Percentiles rank a stretch among this genome's conserved stretches.
phyloP scores from a whole-genome alignment of 306 rosid genomes.

The Carpinus viminea region DNA sequence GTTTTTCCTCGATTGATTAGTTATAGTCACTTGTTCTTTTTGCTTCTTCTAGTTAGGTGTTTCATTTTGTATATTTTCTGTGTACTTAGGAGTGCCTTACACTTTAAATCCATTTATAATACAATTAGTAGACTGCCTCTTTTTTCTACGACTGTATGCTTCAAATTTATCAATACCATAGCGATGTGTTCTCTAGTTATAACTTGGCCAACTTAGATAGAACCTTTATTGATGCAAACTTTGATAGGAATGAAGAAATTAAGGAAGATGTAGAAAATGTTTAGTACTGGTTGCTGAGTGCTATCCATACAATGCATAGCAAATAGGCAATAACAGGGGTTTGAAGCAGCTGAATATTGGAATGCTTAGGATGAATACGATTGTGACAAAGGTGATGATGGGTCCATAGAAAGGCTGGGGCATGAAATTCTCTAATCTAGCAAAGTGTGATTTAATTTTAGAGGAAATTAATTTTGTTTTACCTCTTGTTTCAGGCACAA shows the following conservation, averaged over 20 bases:
- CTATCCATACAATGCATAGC: not conserved
- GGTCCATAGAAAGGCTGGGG: not conserved
- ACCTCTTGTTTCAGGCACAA: constrained; percentile 41
- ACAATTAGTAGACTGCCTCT: not conserved
- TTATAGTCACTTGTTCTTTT: too few species aligned
- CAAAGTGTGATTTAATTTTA: not conserved
- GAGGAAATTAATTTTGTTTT: constrained; percentile 4
- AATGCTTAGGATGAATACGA: not conserved
- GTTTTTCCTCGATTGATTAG: too few species aligned
- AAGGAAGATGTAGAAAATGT: not conserved
- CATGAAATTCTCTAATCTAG: not conserved
- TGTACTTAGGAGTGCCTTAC: too few species aligned
- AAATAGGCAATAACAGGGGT: not conserved
- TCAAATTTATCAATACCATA: not conserved
- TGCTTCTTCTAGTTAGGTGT: too few species aligned
- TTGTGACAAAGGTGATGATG: not conserved
- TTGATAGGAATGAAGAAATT: not conserved
- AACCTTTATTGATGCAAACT: not conserved
- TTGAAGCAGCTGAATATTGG: not conserved
- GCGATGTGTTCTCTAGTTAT: not conserved
- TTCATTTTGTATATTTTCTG: too few species aligned
- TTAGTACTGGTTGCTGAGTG: not conserved
- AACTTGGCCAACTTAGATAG: not conserved
- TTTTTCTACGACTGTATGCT: not conserved
- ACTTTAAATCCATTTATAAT: not conserved